Conservation (phyloP, 768 basidiomycete genomes). For the Inosperma sp. region DNA sequence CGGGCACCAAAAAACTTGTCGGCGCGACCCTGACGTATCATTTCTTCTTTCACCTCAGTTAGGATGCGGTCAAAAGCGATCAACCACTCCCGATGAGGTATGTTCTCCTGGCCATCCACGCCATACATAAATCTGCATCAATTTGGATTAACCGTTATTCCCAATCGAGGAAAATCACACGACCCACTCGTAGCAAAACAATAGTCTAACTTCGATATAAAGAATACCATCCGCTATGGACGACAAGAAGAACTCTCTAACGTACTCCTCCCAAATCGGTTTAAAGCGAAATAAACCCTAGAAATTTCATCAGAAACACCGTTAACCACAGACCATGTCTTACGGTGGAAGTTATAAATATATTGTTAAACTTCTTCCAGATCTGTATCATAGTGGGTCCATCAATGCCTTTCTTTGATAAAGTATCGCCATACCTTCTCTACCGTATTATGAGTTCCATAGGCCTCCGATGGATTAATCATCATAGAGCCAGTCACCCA, state of each 20-base stretch:
- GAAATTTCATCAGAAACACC: neutral
- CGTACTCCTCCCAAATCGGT: conserved; percentile 57
- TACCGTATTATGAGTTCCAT: conserved; percentile 66
- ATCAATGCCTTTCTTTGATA: neutral
- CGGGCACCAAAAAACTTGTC: conserved; percentile 64
- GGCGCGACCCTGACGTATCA: conserved; percentile 48
- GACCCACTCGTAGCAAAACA: conserved; percentile 44
- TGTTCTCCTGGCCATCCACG: conserved; percentile 49
- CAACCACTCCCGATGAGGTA: conserved; percentile 60
- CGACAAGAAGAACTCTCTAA: conserved; percentile 56
- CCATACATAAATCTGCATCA: conserved; percentile 48
- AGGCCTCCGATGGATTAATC: conserved; percentile 69
- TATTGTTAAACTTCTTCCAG: conserved; percentile 67
- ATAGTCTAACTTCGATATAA: conserved; percentile 66
- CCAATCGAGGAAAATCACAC: neutral
- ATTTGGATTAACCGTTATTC: conserved; percentile 7
- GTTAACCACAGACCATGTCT: conserved; percentile 11
- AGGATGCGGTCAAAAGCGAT: conserved; percentile 48
- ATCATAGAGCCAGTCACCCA: conserved; percentile 59
- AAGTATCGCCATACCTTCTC: conserved; percentile 42
- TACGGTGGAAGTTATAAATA: conserved; percentile 47
- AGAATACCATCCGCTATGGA: conserved; percentile 68
- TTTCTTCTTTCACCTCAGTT: conserved; percentile 47
- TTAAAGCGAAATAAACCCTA: conserved; percentile 46
- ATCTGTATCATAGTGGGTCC: conserved; percentile 42